Evolutionary conservation across 1,284 basidiomycete genomes (phyloP).

Genomic region (Pseudozyma tsukubaensis): DNA sequence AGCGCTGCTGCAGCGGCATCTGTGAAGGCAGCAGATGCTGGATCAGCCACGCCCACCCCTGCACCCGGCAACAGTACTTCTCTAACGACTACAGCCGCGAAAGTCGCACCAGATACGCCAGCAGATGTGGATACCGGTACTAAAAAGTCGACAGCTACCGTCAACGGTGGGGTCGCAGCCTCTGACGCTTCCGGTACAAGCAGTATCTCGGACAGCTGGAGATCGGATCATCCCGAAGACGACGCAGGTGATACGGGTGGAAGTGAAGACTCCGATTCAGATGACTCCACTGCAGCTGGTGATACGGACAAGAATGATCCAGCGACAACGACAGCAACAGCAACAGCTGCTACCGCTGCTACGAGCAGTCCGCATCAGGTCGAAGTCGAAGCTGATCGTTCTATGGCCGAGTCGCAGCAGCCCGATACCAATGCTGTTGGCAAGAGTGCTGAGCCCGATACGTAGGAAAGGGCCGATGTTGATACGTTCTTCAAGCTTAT

Average conservation of each 20-base stretch:
- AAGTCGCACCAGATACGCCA: background rate
- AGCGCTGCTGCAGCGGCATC: background rate
- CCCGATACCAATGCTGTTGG: too few species aligned
- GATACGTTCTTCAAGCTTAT: too few species aligned
- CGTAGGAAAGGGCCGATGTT: too few species aligned
- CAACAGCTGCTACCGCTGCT: too few species aligned
- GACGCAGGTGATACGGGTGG: constrained; percentile 25
- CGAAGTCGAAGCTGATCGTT: too few species aligned
- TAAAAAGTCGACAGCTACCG: background rate
- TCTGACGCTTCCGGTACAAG: constrained; percentile 34
- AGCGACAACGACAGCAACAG: background rate
- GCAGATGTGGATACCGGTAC: background rate
- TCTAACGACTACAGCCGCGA: background rate
- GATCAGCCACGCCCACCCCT: constrained; percentile 5
- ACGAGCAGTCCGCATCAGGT: too few species aligned
- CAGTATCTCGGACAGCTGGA: constrained; percentile 32
- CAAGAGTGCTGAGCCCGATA: too few species aligned
- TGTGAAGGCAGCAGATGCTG: constrained; percentile 7
- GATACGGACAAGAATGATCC: background rate
- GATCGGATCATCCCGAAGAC: constrained; percentile 16
- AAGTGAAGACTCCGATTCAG: constrained; percentile 31
- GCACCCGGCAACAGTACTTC: background rate
- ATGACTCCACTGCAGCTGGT: constrained; percentile 14
- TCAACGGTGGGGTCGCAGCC: background rate
- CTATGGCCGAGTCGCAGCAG: too few species aligned